These are phyloP conservation scores for Chlorella sp. DNA, from an alignment of 139 green algal genomes.

Conservation along the genomic window DNA sequence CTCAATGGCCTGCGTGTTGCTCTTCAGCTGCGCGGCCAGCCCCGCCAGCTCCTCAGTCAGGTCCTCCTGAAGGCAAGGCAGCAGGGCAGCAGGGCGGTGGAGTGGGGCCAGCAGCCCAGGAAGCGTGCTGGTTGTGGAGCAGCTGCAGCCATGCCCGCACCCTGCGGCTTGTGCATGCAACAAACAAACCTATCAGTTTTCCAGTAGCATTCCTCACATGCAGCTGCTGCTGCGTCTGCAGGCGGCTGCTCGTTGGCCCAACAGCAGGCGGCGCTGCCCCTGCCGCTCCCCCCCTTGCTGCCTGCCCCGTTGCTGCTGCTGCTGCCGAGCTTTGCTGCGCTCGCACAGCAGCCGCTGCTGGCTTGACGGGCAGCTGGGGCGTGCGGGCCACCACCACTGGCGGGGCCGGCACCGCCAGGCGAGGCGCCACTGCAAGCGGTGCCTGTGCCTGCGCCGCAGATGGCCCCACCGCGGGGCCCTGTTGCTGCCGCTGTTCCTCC, in stretches of 20 bases:
- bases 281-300: background rate
- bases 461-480: no score
- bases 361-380: background rate
- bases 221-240: slow-evolving; percentile 33
- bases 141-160: background rate
- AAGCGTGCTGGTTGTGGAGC: background rate
- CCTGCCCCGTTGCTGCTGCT: background rate
- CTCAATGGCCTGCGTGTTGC: slow-evolving; percentile 58
- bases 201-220: slow-evolving; percentile 1
- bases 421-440: background rate
- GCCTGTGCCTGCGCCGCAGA: background rate
- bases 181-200: no score
- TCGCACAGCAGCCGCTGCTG: background rate
- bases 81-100: background rate
- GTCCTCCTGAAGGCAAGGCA: slow-evolving; percentile 44
- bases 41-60: slow-evolving; percentile 63
- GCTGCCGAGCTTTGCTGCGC: background rate
- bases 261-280: background rate
- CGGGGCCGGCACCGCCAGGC: background rate
- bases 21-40: slow-evolving; percentile 53
- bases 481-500: background rate
- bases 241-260: background rate
- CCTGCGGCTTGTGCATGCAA: no score
- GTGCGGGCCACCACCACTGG: slow-evolving; percentile 8
- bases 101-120: background rate